Base-by-base conservation (phyloP, 2,329 filamentous ascomycete genomes). In the Aspergillus uvarum region DNA sequence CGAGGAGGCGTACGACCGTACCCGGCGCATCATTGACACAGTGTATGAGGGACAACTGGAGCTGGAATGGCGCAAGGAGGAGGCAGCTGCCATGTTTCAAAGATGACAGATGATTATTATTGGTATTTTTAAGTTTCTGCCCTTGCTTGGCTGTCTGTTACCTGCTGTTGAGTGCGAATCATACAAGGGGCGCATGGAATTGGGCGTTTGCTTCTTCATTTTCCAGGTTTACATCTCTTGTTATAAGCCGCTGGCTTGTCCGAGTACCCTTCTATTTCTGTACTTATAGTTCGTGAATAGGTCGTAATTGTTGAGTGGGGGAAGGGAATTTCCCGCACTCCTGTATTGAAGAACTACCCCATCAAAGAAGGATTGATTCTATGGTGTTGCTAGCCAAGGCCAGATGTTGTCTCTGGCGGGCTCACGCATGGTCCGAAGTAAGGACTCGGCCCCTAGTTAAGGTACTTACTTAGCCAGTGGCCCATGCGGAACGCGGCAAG, bases 1-100 rank as follows among this genome's bases (percentile, higher is more conserved):
- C 68, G 76, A 80, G 49, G 76, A 80, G 53, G 78, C 82, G 2
- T 77, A 82, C 58, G 84, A 88, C 60, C 75, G 84, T 29, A 77
- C 77, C 49, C 75, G 73, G 60, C 72, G 71, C 54, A 70, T 83
- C 47, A 72, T 81, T 57, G 75, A 76, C 52, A 71, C 71, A 19
- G 76, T 81, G 7, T 81, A 81, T 51, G 79, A 80, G 53, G 75
- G 75, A 11, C 72, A 77, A 59, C 61, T 81, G 68, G 79, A 81
- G 47, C 69, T 80, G 54, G 79, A 81, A 26, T 81, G 79, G 79
- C 74, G 74, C 56, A 78, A 77, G 70, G 79, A 81, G 64, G 79
- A 81, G 54, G 74, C 73, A 16, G 65, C 66, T 35, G 69, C 73
- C 24, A 75, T 80, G 69, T 80, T 81, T 67, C 75, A 72, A 64